A percentile compares a stretch with the other conserved stretches of the same genome.
Conservation (phyloP, 495 filamentous ascomycete genomes). For the Aspergillus indologenus region DNA sequence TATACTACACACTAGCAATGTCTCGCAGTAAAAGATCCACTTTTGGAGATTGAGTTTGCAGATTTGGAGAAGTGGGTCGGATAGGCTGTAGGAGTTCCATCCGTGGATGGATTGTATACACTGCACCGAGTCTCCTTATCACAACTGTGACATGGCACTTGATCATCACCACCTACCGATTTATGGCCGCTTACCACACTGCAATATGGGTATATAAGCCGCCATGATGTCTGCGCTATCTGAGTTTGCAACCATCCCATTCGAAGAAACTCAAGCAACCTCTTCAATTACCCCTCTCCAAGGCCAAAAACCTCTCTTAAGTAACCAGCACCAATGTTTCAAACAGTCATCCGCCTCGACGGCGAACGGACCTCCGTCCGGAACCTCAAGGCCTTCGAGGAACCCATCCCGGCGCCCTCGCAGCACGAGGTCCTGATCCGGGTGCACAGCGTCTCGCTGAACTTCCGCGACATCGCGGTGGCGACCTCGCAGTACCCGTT, state of each 20-base stretch:
- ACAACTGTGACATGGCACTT: too few species aligned
- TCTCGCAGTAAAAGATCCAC: neutral
- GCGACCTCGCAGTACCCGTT: conserved; percentile 63
- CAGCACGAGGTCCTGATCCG: conserved; percentile 64
- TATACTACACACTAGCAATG: too few species aligned
- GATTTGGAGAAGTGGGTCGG: neutral
- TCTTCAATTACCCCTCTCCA: neutral
- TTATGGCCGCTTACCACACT: neutral
- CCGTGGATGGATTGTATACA: too few species aligned
- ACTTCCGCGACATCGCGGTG: conserved; percentile 71
- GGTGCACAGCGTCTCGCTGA: conserved; percentile 29
- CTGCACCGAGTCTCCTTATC: too few species aligned
- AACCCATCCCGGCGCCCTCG: conserved; percentile 46
- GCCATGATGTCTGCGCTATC: too few species aligned
- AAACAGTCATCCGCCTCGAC: conserved; percentile 15
- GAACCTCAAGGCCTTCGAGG: conserved; percentile 11
- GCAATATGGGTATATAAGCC: neutral
- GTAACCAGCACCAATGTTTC: conserved; percentile 14
- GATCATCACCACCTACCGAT: neutral
- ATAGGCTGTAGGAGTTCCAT: too few species aligned
- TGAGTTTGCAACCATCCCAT: too few species aligned
- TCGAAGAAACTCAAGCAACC: neutral
- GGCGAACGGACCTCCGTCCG: conserved; percentile 9
- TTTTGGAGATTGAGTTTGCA: neutral
- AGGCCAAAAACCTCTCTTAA: neutral